Base-by-base conservation (phyloP, 768 basidiomycete genomes). In the Pholiota molesta region DNA sequence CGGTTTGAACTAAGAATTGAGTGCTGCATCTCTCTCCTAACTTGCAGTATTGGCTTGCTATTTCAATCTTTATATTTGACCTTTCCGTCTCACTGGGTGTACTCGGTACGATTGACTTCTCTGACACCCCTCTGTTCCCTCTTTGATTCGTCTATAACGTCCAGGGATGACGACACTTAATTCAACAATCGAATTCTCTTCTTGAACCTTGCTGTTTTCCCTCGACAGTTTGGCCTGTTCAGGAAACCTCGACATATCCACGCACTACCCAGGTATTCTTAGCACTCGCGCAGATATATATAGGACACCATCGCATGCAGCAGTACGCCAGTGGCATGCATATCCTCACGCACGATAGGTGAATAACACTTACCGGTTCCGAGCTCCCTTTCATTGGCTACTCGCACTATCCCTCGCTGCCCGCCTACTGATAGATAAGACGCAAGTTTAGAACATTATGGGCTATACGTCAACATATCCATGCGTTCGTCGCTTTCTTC, bases 321-420 rank as follows among this genome's bases (percentile, higher is more conserved):
- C 55, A 37, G 17, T 21, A 14, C 17, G 16, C 35, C n/a, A 28
- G 26, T 58, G 59, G 61, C 63, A 59, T 61, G 61, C 55, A 28
- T 31, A 8, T 61, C 52, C 62, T 54, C 63, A 67, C 66, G 66
- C 44, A 51, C 16, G 63, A 65, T 67, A 65, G 66, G 54, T 55
- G 59, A 28, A 52, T 21, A 45, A 57, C 13, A 17, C 57, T 61
- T 52, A 40, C 64, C 64, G 64, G 64, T 42, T 44, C 66, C 66
- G 64, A 64, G 14, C 39, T 17, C 19, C 21, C 40, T 13, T 63
- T 54, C 40, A 58, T 67, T 65, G 59, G 57, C 26, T 40, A 21
- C 17, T 39, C 2, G 14, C 28, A 3, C 45, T 47, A 49, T 40
- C 52, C n/a, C 26, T 51, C 39, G 26, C 31, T 54, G 26, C 45